Base-by-base conservation (phyloP, 768 basidiomycete species). In the Ephemerocybe angulata region DNA sequence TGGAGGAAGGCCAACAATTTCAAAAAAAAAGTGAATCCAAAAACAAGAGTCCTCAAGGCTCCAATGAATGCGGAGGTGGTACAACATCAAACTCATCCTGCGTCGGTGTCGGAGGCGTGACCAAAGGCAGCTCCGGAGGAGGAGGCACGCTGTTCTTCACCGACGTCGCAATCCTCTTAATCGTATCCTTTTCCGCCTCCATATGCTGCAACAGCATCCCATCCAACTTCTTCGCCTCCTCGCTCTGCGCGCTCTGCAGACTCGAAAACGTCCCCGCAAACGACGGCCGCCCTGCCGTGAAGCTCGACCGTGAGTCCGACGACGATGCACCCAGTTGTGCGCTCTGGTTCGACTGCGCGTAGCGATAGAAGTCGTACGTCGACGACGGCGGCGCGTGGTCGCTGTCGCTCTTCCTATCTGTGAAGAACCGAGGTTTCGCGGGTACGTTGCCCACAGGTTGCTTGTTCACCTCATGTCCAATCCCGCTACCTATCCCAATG, bases 151-250 rank as follows among this genome's bases (percentile, higher is more conserved):
- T n/a, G n/a, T n/a, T n/a, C 55, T 70, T 69, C 31, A 72, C 53
- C 10, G 70, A 76, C 25, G 75, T 73, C 21, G 91, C 85, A 65
- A 93, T 91, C 70, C 83, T 77, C 72, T 81, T 87, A 62, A 93
- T 77, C 30, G 82, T 85, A 63, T 90, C 87, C 72, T 84, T 85
- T 72, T 93, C 91, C 50, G 85, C 79, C 70, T 88, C 87, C 75
- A 93, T 87, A 66, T 93, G 91, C 67, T 87, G 84, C 52, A 84
- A 71, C 50, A 93, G 71, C 83, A 93, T 80, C 58, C 89, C 90
- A 65, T 93, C 89, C 59, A 93, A 71, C 69, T 77, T 81, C 70
- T 71, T 76, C 57, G 86, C 66, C 27, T 84, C 83, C 67, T 87
- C 85, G 21, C 38, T 41, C 59, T 82, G 74, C 56, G 76, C 78